Base-by-base conservation (phyloP, 768 basidiomycete species). In the Auricularia heimuer region DNA sequence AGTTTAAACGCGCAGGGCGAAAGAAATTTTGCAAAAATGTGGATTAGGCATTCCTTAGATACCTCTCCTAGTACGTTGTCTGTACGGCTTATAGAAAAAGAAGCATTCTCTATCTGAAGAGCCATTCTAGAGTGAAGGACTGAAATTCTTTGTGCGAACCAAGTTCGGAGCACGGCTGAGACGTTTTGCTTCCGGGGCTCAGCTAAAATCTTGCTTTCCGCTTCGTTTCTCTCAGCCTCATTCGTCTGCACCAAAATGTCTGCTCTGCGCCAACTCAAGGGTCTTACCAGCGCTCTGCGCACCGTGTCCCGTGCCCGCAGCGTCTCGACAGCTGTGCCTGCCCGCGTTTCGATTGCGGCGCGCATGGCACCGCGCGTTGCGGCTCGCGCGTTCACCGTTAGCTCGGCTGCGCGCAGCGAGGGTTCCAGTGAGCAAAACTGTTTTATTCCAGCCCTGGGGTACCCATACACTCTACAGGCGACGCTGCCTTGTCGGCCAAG, bases 401-500 rank as follows among this genome's bases (percentile, higher is more conserved):
- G 81, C 2, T 69, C 74, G 11, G 62, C 72, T 12, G 70, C 75
- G 42, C 72, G 79, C 61, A 80, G 79, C 4, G 76, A 78, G 61
- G 81, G 65, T 68, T 70, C 79, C 6, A 70, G 82, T 82, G 68
- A 42, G 39, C 39, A 7, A 42, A 42, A 7, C 39, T 71, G 80
- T 76, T n/a, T 12, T 63, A 37, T 10, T 61, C 29, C 29, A 29
- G 29, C 29, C 29, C 29, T 29, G 29, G 29, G 24, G 60, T 39
- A 47, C 36, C 11, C 33, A 35, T 12, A 68, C n/a, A 10, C 1
- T 37, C 14, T 4, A 54, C 69, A 91, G 92, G 86, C 65, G 92
- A 95, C 73, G 78, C 90, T 37, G 74, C 83, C 24, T 84, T 98
- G 54, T 79, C 85, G 10, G 82, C 88, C 72, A 92, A 89, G 70